Percentiles rank a stretch among this genome's conserved stretches.
phyloP scores from a whole-genome alignment of 2,329 filamentous ascomycete genomes.

The Verticillium albo-atrum region DNA sequence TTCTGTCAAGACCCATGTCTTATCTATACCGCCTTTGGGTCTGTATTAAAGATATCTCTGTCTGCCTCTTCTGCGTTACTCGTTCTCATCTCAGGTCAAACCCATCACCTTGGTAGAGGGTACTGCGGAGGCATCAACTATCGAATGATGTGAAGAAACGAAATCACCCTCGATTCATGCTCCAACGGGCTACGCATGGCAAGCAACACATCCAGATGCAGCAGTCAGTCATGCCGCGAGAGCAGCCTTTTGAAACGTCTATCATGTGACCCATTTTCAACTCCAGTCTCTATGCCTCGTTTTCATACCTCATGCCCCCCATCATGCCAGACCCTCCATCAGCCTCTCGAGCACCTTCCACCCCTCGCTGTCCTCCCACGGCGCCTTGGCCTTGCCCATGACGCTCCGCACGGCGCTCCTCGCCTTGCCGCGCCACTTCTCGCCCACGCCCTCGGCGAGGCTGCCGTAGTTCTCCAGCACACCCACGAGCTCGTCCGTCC shows the following conservation, averaged over 20 bases:
- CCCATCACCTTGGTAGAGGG: too few relatives aligned
- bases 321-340: slow-evolving; percentile 47
- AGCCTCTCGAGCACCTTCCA: slow-evolving; percentile 58
- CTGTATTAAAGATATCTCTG: too few relatives aligned
- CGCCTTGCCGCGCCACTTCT: slow-evolving; percentile 85
- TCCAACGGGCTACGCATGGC: too few relatives aligned
- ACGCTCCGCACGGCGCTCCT: slow-evolving; percentile 79
- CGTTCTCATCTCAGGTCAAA: too few relatives aligned
- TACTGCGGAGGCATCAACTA: too few relatives aligned
- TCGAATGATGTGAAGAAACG: too few relatives aligned
- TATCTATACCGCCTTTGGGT: too few relatives aligned
- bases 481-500: slow-evolving; percentile 77
- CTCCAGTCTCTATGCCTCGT: neutral
- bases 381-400: slow-evolving; percentile 74
- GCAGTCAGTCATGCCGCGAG: too few relatives aligned
- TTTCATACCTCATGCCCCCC: slow-evolving; percentile 14
- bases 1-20: too few relatives aligned
- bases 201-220: too few relatives aligned
- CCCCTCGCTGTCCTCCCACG: slow-evolving; percentile 72
- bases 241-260: neutral
- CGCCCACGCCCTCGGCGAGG: slow-evolving; percentile 63
- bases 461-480: slow-evolving; percentile 76
- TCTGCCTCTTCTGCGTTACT: too few relatives aligned
- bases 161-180: too few relatives aligned
- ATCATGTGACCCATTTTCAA: neutral